A percentile compares a stretch with the other conserved stretches of the same genome.
Evolutionary conservation across 352 stramenopile genomes (phyloP).

Genomic region (Globisporangium alternatum): DNA sequence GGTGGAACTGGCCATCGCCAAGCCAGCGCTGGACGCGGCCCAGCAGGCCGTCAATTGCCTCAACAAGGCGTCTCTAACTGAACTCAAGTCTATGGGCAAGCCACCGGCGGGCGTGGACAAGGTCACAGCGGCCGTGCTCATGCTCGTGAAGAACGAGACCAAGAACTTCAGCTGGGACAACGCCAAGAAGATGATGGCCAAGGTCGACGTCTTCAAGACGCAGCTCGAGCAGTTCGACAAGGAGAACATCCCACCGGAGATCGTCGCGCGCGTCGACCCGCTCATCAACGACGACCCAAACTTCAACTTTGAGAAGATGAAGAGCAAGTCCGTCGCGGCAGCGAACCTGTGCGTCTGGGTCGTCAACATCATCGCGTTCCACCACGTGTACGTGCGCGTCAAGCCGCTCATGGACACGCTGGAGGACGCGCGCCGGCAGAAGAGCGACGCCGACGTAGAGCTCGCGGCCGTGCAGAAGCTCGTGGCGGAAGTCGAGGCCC

Average conservation of each 20-base stretch:
- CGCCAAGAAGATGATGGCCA: conserved; percentile 96
- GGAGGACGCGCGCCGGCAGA: conserved; percentile 71
- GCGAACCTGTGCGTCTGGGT: conserved; percentile 93
- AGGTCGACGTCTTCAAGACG: conserved; percentile 91
- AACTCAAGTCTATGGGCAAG: conserved; percentile 89
- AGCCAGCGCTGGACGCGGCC: conserved; percentile 79
- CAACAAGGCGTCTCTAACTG: conserved; percentile 86
- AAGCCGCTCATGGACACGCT: conserved; percentile 94
- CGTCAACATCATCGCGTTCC: conserved; percentile 91
- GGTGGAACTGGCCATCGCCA: conserved; percentile 70
- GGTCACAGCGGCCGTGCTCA: conserved; percentile 87
- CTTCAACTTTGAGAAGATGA: conserved; percentile 94
- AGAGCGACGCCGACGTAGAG: conserved; percentile 77
- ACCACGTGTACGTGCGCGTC: conserved; percentile 92
- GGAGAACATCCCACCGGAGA: conserved; percentile 88
- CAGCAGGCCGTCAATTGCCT: conserved; percentile 88
- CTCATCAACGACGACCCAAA: conserved; percentile 87
- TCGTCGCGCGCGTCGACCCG: conserved; percentile 82
- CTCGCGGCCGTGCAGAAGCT: conserved; percentile 80
- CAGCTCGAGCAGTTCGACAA: conserved; percentile 89
- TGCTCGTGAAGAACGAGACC: conserved; percentile 93
- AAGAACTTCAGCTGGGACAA: conserved; percentile 95
- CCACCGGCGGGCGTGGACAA: conserved; percentile 86
- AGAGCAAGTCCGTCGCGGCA: conserved; percentile 88
- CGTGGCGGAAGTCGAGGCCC: conserved; percentile 77